Evolutionary conservation across 2,329 filamentous ascomycete species (phyloP), one percentile per base, ranked within the genome.

Genomic region (Nemania sp.): DNA sequence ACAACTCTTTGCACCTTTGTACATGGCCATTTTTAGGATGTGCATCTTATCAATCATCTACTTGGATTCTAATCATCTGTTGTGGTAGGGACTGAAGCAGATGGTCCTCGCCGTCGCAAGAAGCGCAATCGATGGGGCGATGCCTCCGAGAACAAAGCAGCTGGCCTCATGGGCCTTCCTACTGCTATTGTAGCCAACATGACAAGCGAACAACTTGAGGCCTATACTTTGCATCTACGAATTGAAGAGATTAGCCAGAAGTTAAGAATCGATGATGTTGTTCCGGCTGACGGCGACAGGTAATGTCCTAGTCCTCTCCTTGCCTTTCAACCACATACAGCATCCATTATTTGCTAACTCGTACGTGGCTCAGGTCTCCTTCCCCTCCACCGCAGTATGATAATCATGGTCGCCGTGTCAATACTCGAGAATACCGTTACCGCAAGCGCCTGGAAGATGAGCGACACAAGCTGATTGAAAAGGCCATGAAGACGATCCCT

Each of bases 231-330:
- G 74, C 95, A 99, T 83, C 85, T 99, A 77, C 93, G 96, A 78
- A 98, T 99, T 78, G 95, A 99, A 81, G 96, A 99, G 82, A 99
- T 99, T 78, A 98, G 94, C 79, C 95, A 99, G 84, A 99, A 99
- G 88, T 89, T 99, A 74, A 92, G 95, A 78, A 99, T 99, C 81
- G 97, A 98, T 84, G 96, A 99, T 86, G 96, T 99, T 62, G 96
- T 99, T 70, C 96, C 96, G 67, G 93, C 93, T 75, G 96, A 98
- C 83, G 94, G 94, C 75, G 95, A 98, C 79, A 90, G 96, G 95
- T 97, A 86, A 32, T 41, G 20, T 10, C 22, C n/a, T n/a, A n/a
- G n/a, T 32, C 32, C 49, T 18, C 6, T 20, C 18, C 52, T 62
- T 49, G n/a, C 52, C 53, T 15, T 29, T 55, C 65, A n/a, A 56